A percentile compares a stretch with the other conserved stretches of the same genome.
Conservation (phyloP, 2,329 filamentous ascomycete species). For the Alternaria postmessia region DNA sequence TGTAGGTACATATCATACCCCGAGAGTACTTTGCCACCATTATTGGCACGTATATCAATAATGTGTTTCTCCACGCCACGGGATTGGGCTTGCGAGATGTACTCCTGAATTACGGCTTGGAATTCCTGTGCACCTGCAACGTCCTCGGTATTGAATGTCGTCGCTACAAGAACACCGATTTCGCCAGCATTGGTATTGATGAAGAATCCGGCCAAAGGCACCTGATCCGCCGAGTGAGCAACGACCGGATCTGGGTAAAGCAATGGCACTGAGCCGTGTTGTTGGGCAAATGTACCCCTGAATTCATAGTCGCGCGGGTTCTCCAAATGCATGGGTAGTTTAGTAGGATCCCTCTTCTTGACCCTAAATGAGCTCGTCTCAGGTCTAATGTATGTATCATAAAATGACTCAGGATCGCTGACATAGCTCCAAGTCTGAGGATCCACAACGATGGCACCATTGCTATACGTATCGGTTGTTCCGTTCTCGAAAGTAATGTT, state of each 20-base stretch:
- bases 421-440: constrained; percentile 41
- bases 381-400: constrained; percentile 45
- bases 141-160: constrained; percentile 50
- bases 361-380: constrained; percentile 21
- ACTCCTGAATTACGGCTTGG: constrained; percentile 50
- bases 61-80: constrained; percentile 66
- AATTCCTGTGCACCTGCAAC: constrained; percentile 41
- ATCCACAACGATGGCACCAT: constrained; percentile 40
- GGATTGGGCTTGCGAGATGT: constrained; percentile 58
- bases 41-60: constrained; percentile 69
- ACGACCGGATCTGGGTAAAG: constrained; percentile 51
- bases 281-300: constrained; percentile 24
- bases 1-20: constrained; percentile 60
- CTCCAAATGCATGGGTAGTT: constrained; percentile 37
- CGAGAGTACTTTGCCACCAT: constrained; percentile 60
- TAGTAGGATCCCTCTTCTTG: constrained; percentile 37
- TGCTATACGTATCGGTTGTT: constrained; percentile 40
- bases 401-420: constrained; percentile 51
- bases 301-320: constrained; percentile 42
- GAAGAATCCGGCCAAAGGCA: constrained; percentile 57
- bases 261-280: constrained; percentile 33
- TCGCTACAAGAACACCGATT: constrained; percentile 56
- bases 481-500: constrained; percentile 49
- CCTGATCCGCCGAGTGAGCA: constrained; percentile 39
- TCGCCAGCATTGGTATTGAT: constrained; percentile 52